Conservation (phyloP, 2,329 filamentous ascomycete species). For the Parascedosporium putredinis region DNA sequence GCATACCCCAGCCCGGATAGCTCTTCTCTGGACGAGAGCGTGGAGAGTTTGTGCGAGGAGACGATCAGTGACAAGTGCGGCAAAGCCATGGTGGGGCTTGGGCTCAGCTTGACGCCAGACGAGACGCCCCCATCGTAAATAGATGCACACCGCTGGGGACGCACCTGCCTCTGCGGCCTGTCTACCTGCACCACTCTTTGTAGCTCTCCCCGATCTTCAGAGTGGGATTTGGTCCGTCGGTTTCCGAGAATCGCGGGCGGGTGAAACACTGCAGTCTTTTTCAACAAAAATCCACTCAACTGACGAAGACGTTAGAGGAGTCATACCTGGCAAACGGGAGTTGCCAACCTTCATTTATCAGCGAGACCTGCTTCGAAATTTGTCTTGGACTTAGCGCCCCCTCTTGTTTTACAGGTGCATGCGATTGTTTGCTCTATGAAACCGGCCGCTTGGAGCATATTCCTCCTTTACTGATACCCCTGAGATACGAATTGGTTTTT, state of each 20-base stretch:
- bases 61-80: conserved; percentile 12
- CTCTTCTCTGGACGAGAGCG: conserved; percentile 11
- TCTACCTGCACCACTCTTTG: too few relatives aligned
- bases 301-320: too few relatives aligned
- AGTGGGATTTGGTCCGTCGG: too few relatives aligned
- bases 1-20: not conserved
- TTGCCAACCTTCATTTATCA: not conserved
- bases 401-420: too few relatives aligned
- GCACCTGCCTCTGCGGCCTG: too few relatives aligned
- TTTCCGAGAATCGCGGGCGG: not conserved
- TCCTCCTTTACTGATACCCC: conserved; percentile 4
- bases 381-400: not conserved
- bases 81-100: conserved; percentile 27
- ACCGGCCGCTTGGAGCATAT: too few relatives aligned
- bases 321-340: too few relatives aligned
- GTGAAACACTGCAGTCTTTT: too few relatives aligned
- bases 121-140: conserved; percentile 20
- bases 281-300: too few relatives aligned
- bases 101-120: conserved; percentile 29
- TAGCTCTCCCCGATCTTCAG: too few relatives aligned
- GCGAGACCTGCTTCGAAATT: not conserved
- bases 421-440: too few relatives aligned
- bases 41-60: not conserved
- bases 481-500: not conserved
- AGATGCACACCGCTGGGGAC: too few relatives aligned